Evolutionary conservation across 176 grass and related monocot species (phyloP).

Genomic region (Aegilops umbellulata): DNA sequence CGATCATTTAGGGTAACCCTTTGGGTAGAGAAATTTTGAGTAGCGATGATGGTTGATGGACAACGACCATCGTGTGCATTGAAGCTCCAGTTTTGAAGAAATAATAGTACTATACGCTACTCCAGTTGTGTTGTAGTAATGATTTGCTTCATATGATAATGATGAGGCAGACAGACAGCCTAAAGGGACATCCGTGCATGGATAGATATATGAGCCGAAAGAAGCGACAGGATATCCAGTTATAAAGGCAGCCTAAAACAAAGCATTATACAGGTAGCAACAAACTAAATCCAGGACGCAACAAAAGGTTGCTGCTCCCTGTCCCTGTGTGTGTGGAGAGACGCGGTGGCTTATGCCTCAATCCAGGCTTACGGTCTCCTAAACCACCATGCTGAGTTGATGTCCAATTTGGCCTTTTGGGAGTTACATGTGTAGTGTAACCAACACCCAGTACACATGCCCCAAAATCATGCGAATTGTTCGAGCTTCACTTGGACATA

Average conservation of each 20-base stretch:
- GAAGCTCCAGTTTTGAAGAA: not conserved
- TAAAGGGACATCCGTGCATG: not conserved
- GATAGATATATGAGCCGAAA: not conserved
- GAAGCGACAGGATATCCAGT: not conserved
- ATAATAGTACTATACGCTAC: too few species aligned
- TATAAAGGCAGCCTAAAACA: slow-evolving; percentile 15
- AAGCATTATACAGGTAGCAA: not conserved
- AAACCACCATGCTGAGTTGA: not conserved
- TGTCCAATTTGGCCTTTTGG: not conserved
- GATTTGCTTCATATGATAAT: not conserved
- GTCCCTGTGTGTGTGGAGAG: not conserved
- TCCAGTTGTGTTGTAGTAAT: too few species aligned
- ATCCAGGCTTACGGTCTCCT: slow-evolving; percentile 21
- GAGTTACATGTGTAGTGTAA: not conserved
- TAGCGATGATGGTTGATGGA: not conserved
- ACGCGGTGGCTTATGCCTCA: slow-evolving; percentile 17
- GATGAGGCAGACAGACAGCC: not conserved
- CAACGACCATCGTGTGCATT: too few species aligned
- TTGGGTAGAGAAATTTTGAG: too few species aligned
- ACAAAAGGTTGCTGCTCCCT: not conserved
- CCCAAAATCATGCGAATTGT: not conserved
- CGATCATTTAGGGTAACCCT: not conserved
- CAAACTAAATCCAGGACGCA: not conserved
- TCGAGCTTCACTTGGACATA: not conserved
- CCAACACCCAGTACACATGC: not conserved